A percentile compares a stretch with the other conserved stretches of the same genome.
Evolutionary conservation across 768 basidiomycete species (phyloP).

Genomic region (Boletus edulis): DNA sequence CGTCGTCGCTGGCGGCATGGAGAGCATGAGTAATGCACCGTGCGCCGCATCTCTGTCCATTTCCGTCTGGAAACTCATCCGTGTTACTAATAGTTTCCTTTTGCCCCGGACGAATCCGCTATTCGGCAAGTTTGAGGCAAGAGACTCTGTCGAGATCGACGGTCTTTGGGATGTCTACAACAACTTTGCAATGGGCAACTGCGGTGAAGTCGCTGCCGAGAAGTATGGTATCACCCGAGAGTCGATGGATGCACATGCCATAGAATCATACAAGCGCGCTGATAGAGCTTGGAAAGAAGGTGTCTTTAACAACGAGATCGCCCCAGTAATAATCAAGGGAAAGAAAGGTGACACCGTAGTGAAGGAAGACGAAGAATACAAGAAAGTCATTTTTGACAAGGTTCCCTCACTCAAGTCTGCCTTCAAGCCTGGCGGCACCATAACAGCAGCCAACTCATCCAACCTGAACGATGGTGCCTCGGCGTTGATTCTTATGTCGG

Average conservation of each 20-base stretch:
- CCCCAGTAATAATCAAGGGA: slow-evolving; percentile 85
- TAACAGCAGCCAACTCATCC: slow-evolving; percentile 97
- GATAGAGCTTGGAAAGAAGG: slow-evolving; percentile 88
- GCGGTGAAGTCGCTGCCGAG: slow-evolving; percentile 82
- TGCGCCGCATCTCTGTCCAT: slow-evolving; percentile 42
- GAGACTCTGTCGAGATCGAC: slow-evolving; percentile 86
- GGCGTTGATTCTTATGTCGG: slow-evolving; percentile 92
- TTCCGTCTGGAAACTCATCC: slow-evolving; percentile 4
- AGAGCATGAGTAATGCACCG: slow-evolving; percentile 99
- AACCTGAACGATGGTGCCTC: slow-evolving; percentile 95
- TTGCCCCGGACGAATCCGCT: slow-evolving; percentile 75
- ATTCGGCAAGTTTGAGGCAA: slow-evolving; percentile 88
- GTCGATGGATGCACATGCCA: slow-evolving; percentile 85
- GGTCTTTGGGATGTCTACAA: slow-evolving; percentile 98
- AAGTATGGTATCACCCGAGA: slow-evolving; percentile 85
- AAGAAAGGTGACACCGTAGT: slow-evolving; percentile 92
- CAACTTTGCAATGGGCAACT: slow-evolving; percentile 98
- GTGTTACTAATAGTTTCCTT: slow-evolving; percentile 55
- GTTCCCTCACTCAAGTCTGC: slow-evolving; percentile 84
- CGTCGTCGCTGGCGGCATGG: slow-evolving; percentile 96
- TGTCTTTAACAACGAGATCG: slow-evolving; percentile 83
- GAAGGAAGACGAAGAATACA: slow-evolving; percentile 97
- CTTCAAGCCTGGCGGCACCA: slow-evolving; percentile 85
- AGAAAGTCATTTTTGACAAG: slow-evolving; percentile 94
- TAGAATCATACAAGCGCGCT: slow-evolving; percentile 93